A percentile compares a stretch with the other conserved stretches of the same genome.
Evolutionary conservation across 768 basidiomycete genomes (phyloP).

Genomic region (Panaeolus cyanescens): DNA sequence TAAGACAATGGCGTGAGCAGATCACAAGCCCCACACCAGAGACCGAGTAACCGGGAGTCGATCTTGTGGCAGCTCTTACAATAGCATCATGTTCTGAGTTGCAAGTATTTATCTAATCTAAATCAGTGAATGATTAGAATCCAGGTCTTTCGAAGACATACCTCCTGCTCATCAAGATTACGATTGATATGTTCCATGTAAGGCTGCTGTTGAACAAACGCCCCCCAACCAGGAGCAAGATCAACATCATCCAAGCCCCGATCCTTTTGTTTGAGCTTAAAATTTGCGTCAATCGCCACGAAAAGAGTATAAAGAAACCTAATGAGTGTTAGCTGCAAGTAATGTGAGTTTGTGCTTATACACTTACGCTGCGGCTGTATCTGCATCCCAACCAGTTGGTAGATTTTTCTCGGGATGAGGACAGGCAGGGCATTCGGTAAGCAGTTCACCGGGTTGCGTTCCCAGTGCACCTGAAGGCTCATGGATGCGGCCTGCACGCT

Average conservation of each 20-base stretch:
- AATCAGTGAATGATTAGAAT: not conserved
- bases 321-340: not conserved
- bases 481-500: slow-evolving; percentile 15
- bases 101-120: slow-evolving; percentile 18
- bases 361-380: not conserved
- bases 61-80: slow-evolving; percentile 6
- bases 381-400: slow-evolving; percentile 14
- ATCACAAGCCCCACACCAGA: slow-evolving; percentile 7
- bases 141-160: not conserved
- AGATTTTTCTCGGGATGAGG: slow-evolving; percentile 17
- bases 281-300: slow-evolving; percentile 22
- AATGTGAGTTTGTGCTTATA: slow-evolving; percentile 9
- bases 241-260: slow-evolving; percentile 14
- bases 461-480: slow-evolving; percentile 6
- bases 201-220: slow-evolving; percentile 1
- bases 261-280: slow-evolving; percentile 21
- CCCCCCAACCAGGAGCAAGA: slow-evolving; percentile 14
- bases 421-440: slow-evolving; percentile 17
- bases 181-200: slow-evolving; percentile 11
- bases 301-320: slow-evolving; percentile 17
- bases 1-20: not conserved
- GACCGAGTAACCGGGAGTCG: not conserved
- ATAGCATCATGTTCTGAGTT: slow-evolving; percentile 17
- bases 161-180: slow-evolving; percentile 14
- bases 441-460: slow-evolving; percentile 5